A percentile compares a stretch with the other conserved stretches of the same genome.
phyloP scores from a whole-genome alignment of 208 protist species.

The Herpetomonas tarakana region DNA sequence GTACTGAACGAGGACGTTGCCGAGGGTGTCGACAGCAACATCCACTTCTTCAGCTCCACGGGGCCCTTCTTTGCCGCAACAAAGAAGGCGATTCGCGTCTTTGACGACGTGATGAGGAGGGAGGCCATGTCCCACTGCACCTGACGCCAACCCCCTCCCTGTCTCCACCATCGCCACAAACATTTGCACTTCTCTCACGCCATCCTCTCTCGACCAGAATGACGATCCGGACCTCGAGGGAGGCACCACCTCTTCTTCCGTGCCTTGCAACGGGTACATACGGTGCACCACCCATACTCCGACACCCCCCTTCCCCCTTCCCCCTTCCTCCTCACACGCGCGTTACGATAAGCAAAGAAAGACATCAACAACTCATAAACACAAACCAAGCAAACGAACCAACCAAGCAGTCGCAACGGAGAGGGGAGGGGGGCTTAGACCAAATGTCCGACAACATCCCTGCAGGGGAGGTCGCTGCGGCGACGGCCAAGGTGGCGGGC shows the following conservation, averaged over 20 bases:
- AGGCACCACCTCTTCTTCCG: too few relatives aligned
- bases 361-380: slow-evolving; percentile 1
- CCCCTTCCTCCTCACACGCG: background rate
- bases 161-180: too few relatives aligned
- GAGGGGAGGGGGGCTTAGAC: too few relatives aligned
- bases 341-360: background rate
- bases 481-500: background rate
- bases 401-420: background rate
- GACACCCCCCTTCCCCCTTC: too few relatives aligned
- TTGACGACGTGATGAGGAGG: slow-evolving; percentile 21
- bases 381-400: slow-evolving; percentile 1
- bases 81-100: slow-evolving; percentile 44
- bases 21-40: slow-evolving; percentile 19
- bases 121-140: background rate
- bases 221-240: too few relatives aligned
- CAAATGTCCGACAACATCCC: background rate
- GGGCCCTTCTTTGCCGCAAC: slow-evolving; percentile 34
- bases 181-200: too few relatives aligned
- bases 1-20: slow-evolving; percentile 42
- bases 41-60: slow-evolving; percentile 42
- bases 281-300: too few relatives aligned
- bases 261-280: too few relatives aligned
- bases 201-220: too few relatives aligned
- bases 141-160: too few relatives aligned
- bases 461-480: background rate